Evolutionary conservation across 768 basidiomycete genomes (phyloP).

Genomic region (Clavaria fumosa): DNA sequence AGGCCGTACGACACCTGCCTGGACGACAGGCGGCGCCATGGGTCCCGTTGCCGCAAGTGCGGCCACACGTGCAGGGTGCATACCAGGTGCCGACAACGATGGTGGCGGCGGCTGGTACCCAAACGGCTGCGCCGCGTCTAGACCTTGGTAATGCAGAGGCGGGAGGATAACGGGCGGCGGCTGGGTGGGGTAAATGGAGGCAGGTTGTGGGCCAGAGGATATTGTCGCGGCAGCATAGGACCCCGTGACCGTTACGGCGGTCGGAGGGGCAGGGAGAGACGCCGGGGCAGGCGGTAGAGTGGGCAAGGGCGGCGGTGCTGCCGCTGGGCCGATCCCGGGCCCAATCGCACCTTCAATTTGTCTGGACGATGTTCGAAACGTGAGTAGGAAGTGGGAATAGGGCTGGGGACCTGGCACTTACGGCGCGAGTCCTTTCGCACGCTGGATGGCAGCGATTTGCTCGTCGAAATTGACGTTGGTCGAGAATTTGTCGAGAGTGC

Average conservation of each 20-base stretch:
- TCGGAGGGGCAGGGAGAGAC: slow-evolving; percentile 60
- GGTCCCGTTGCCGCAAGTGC: slow-evolving; percentile 38
- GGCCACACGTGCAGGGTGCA: slow-evolving; percentile 56
- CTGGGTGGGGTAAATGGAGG: slow-evolving; percentile 43
- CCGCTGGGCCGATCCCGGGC: slow-evolving; percentile 73
- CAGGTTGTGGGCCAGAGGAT: slow-evolving; percentile 85
- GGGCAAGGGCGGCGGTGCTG: slow-evolving; percentile 52
- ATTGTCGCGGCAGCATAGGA: slow-evolving; percentile 74
- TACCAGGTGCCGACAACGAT: slow-evolving; percentile 31
- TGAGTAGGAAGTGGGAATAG: slow-evolving; percentile 3
- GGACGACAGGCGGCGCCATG: slow-evolving; percentile 31
- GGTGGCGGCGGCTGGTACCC: slow-evolving; percentile 44
- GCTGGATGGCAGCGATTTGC: slow-evolving; percentile 94
- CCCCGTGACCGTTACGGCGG: slow-evolving; percentile 26
- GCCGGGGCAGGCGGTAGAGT: slow-evolving; percentile 52
- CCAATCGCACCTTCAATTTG: slow-evolving; percentile 61
- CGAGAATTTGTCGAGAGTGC: slow-evolving; percentile 87
- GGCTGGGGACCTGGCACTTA: slow-evolving; percentile 25
- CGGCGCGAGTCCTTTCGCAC: slow-evolving; percentile 81
- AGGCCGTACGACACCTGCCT: slow-evolving; percentile 58
- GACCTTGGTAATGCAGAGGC: slow-evolving; percentile 72
- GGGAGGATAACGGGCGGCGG: slow-evolving; percentile 69
- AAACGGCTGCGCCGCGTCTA: slow-evolving; percentile 63
- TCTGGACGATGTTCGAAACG: slow-evolving; percentile 20
- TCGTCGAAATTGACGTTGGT: slow-evolving; percentile 91